phyloP scores from a whole-genome alignment of 805 yeast genomes.

The Candida fluviatilis region DNA sequence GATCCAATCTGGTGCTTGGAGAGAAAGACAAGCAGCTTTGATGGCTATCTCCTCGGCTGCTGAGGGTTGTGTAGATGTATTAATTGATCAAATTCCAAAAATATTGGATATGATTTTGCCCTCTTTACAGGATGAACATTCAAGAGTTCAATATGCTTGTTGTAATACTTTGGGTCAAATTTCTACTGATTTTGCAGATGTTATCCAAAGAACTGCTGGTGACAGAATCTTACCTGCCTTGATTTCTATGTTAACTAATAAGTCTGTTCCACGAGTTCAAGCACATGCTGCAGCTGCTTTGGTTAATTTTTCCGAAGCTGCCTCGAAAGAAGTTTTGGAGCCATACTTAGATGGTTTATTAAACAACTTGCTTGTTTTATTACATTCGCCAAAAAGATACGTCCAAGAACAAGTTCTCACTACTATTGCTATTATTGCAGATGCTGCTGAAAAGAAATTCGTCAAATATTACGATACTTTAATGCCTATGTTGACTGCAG shows the following conservation, averaged over 20 bases:
- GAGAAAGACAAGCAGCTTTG: constrained; percentile 92
- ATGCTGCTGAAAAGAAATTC: constrained; percentile 87
- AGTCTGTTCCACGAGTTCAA: constrained; percentile 86
- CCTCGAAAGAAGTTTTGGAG: constrained; percentile 79
- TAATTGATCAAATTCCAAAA: constrained; percentile 75
- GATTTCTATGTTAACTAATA: constrained; percentile 69
- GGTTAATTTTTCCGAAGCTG: constrained; percentile 92
- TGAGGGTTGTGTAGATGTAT: constrained; percentile 91
- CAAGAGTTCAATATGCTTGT: constrained; percentile 95
- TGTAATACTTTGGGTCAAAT: constrained; percentile 97
- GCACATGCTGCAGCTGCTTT: constrained; percentile 98
- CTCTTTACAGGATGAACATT: constrained; percentile 76
- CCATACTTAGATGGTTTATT: constrained; percentile 88
- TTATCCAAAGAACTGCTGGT: constrained; percentile 78
- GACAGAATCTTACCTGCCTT: constrained; percentile 81
- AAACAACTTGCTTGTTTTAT: constrained; percentile 64
- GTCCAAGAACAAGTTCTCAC: constrained; percentile 97
- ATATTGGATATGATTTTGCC: constrained; percentile 85
- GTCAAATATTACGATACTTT: constrained; percentile 89
- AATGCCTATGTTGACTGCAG: constrained; percentile 83
- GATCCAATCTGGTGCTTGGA: constrained; percentile 77
- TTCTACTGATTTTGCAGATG: constrained; percentile 92
- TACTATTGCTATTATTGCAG: constrained; percentile 95
- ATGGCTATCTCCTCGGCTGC: constrained; percentile 97
- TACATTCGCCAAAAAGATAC: constrained; percentile 83